Percentiles rank a stretch among this genome's conserved stretches.
These are phyloP conservation scores for Rhodamnia rubescens DNA, from an alignment of 345 rosid species.

Conservation along the genomic window DNA sequence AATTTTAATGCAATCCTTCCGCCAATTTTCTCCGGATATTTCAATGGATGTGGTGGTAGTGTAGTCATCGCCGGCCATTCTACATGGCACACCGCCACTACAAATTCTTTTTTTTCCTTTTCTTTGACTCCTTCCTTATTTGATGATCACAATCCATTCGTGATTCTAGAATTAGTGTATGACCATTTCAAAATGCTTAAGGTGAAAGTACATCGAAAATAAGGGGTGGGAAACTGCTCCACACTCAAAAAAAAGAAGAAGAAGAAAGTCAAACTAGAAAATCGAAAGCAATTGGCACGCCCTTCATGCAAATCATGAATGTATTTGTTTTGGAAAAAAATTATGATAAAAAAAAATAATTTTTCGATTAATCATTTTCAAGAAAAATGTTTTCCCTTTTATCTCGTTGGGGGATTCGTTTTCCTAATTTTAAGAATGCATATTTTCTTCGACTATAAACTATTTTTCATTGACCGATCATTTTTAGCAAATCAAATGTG, in stretches of 20 bases:
- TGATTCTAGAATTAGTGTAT: background rate
- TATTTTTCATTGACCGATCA: background rate
- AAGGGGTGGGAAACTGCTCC: no score
- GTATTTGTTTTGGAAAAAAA: background rate
- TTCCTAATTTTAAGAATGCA: background rate
- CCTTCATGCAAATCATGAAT: background rate
- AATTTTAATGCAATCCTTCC: background rate
- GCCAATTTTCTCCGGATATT: background rate
- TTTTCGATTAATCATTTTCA: no score
- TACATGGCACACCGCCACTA: fast-evolving
- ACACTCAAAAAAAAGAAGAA: background rate
- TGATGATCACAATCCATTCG: no score
- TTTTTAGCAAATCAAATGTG: background rate
- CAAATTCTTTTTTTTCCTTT: background rate
- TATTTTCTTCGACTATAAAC: background rate
- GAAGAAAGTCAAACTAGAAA: no score
- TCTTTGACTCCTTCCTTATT: background rate
- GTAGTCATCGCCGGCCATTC: fast-evolving
- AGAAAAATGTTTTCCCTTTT: background rate
- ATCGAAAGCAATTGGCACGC: background rate
- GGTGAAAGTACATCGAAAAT: background rate
- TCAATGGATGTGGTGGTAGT: fast-evolving
- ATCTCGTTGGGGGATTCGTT: background rate
- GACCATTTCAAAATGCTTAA: background rate
- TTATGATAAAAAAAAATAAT: background rate